Evolutionary conservation across 805 yeast genomes (phyloP).

Genomic region (Ogataea sp.): DNA sequence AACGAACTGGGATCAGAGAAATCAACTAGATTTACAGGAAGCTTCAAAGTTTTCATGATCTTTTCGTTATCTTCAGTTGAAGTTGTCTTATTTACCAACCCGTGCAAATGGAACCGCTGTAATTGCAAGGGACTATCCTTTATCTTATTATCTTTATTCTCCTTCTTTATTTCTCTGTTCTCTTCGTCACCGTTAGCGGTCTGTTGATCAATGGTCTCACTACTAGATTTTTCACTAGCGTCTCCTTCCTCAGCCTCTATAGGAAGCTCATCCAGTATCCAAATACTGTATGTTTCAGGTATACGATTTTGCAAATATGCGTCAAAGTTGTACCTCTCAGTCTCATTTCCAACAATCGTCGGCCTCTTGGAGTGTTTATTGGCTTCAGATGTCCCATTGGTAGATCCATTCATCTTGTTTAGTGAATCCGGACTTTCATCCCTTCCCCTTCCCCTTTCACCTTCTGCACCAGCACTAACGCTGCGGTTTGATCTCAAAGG

Average conservation of each 20-base stretch:
- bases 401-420: too few relatives aligned
- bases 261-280: slow-evolving; percentile 4
- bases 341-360: not conserved
- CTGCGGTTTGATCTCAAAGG: not conserved
- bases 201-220: not conserved
- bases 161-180: too few relatives aligned
- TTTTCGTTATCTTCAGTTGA: not conserved
- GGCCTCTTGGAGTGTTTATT: not conserved
- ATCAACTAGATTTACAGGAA: not conserved
- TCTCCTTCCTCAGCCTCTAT: not conserved
- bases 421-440: too few relatives aligned
- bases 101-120: too few relatives aligned
- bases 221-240: not conserved
- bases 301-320: slow-evolving; percentile 13
- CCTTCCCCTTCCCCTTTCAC: not conserved
- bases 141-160: too few relatives aligned
- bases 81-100: not conserved
- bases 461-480: not conserved
- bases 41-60: not conserved
- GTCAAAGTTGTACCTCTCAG: slow-evolving; percentile 30
- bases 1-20: slow-evolving; percentile 4
- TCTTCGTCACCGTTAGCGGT: not conserved
- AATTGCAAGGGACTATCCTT: too few relatives aligned
- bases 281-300: slow-evolving; percentile 17
- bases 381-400: too few relatives aligned